Percentiles rank a stretch among this genome's conserved stretches.
These are phyloP conservation scores for Pichia sp. DNA, from an alignment of 1,139 yeast genomes.

Conservation along the genomic window DNA sequence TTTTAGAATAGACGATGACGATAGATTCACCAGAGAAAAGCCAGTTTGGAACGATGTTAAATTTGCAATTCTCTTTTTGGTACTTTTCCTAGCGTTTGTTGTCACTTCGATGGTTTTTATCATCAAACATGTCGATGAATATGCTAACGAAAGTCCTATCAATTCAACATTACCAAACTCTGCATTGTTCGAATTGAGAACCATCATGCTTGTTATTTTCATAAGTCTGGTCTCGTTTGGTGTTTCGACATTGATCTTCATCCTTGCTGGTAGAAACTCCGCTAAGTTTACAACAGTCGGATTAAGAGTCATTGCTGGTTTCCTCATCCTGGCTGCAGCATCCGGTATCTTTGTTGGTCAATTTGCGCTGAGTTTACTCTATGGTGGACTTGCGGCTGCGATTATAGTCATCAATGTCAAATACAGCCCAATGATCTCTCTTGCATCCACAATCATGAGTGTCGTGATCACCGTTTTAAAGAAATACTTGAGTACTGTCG, in stretches of 20 bases:
- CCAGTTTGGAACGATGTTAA: slow-evolving; percentile 77
- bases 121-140: slow-evolving; percentile 49
- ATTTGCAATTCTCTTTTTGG: slow-evolving; percentile 62
- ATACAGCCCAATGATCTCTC: slow-evolving; percentile 50
- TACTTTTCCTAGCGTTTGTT: slow-evolving; percentile 69
- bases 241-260: slow-evolving; percentile 54
- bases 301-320: slow-evolving; percentile 59
- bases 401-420: slow-evolving; percentile 75
- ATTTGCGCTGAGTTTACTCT: slow-evolving; percentile 79
- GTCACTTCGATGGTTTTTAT: slow-evolving; percentile 62
- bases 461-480: slow-evolving; percentile 78
- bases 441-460: slow-evolving; percentile 72
- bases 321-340: slow-evolving; percentile 75
- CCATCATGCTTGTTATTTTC: slow-evolving; percentile 63
- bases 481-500: slow-evolving; percentile 65
- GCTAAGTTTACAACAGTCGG: slow-evolving; percentile 67
- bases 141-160: slow-evolving; percentile 56
- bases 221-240: slow-evolving; percentile 61
- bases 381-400: slow-evolving; percentile 59
- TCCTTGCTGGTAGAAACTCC: slow-evolving; percentile 66
- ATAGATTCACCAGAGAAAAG: slow-evolving; percentile 63
- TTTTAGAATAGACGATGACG: slow-evolving; percentile 39
- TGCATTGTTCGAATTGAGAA: slow-evolving; percentile 42
- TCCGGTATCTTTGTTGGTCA: slow-evolving; percentile 62
- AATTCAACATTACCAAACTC: slow-evolving; percentile 61